Percentiles rank a stretch among this genome's conserved stretches.
Conservation (phyloP, 169 alveolate genomes). For the Plasmodium sp. region DNA sequence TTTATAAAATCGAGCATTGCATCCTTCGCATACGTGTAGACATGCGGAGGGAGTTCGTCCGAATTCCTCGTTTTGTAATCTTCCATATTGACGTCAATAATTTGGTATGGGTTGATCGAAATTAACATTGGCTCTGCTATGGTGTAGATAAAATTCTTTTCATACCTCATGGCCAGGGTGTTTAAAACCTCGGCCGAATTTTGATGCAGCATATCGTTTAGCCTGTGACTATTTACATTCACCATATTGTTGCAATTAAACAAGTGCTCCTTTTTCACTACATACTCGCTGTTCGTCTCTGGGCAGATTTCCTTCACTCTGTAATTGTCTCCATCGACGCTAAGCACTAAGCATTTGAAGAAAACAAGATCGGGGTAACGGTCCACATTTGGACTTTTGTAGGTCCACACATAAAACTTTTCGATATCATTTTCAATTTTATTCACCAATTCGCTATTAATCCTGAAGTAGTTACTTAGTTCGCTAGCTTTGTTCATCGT, state of each 20-base stretch:
- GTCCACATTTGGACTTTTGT: constrained; percentile 62
- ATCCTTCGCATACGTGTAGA: constrained; percentile 89
- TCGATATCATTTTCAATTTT: constrained; percentile 25
- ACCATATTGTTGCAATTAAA: constrained; percentile 55
- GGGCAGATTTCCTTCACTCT: constrained; percentile 47
- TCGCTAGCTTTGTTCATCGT: constrained; percentile 44
- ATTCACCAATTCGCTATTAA: constrained; percentile 53
- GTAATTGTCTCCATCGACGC: constrained; percentile 63
- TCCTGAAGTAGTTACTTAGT: constrained; percentile 45
- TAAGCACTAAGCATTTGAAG: constrained; percentile 54
- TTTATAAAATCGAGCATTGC: constrained; percentile 84
- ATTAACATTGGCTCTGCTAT: constrained; percentile 74
- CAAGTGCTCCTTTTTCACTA: constrained; percentile 47
- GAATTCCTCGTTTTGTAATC: constrained; percentile 30
- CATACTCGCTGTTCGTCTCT: constrained; percentile 64
- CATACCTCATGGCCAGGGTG: constrained; percentile 62
- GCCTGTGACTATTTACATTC: constrained; percentile 63
- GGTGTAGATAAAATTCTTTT: constrained; percentile 66
- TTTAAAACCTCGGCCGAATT: constrained; percentile 69
- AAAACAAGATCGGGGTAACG: constrained; percentile 68
- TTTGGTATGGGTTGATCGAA: constrained; percentile 69
- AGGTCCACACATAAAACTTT: constrained; percentile 68
- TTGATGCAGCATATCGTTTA: constrained; percentile 70
- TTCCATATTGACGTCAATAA: constrained; percentile 36
- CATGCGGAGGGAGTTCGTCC: constrained; percentile 88